Base-by-base conservation (phyloP, 257 asterid genomes). In the Rubia yunnanensis region DNA sequence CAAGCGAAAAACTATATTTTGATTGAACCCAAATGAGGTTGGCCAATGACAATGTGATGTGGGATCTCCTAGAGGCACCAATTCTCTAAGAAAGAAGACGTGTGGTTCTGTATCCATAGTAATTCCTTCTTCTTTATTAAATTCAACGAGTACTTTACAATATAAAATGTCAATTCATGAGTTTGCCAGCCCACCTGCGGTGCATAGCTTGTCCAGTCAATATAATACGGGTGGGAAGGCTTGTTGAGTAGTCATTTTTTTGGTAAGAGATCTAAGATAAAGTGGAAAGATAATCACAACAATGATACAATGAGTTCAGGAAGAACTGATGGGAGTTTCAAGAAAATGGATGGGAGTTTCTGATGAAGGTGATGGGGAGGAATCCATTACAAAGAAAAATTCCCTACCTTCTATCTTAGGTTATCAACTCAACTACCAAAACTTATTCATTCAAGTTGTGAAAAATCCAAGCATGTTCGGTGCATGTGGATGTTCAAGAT, bases 191-290 rank as follows among this genome's bases (percentile, higher is more conserved):
- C 82, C n/a, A n/a, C n/a, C n/a, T n/a, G n/a, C 62, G 58, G 65
- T 66, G 48, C 70, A 74, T 31, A 59, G 58, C n/a, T n/a, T n/a
- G n/a, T 66, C 71, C 34, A 67, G 62, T 36, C 75, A 36, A 67
- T 56, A 67, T 63, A n/a, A n/a, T n/a, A n/a, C n/a, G n/a, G 72
- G 70, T 46, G 72, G 22, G 65, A 36, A 69, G 83, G 79, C 60
- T 78, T 76, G 27, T 57, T 83, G 18, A 57, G 64, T 50, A 69
- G 64, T 65, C 71, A 69, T 75, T 68, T 84, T 55, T 58, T 75
- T 83, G 82, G 76, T 54, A 81, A 76, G 72, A 76, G 72, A 73
- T 53, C 72, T 77, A 79, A 54, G 75, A 80, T 81, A 67, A 83
- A 64, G 70, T 80, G 70, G 64, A 69, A 73, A 66, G 72, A 80